Base-by-base conservation (phyloP, 177 flowering plant species). In the Vitis hybrid region DNA sequence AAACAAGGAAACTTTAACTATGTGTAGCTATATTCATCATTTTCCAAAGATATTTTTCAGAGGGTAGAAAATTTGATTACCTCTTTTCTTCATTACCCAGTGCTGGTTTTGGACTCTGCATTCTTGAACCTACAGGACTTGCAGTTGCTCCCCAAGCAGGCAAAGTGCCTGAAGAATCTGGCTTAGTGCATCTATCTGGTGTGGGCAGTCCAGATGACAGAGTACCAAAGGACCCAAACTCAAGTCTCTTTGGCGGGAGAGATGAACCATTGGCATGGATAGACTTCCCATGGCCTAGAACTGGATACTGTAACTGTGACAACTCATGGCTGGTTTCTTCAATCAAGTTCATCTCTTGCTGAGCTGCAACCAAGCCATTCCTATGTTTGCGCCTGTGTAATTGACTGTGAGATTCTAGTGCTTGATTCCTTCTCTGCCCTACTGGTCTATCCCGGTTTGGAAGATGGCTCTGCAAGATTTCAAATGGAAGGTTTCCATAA, bases 391-490 rank as follows among this genome's bases (percentile, higher is more conserved):
- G 64, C 58, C 51, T 76, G 49, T 57, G 75, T 31, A 60, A 12
- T 13, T 70, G 69, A 58, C 64, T 11, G 7, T 62, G 14, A 64
- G 10, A 62, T 10, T 64, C 76, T n/a, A 19, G 49, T 5, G n/a
- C 61, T 22, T 49, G 65, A 62, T 48, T 70, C 75, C 71, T 78
- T 55, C 52, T 63, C 64, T 63, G 61, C 48, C 71, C 57, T 3
- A 65, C 55, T 31, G 66, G 19, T 48, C 61, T 68, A 18, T 75
- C 70, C 70, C 60, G 58, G 63, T 5, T 14, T 20, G 63, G 52
- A 45, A 2, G 67, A 70, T 57, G 45, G 5, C 12, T 66, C 83
- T 80, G 76, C 66, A 79, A 62, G 64, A 19, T 67, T 61, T 10
- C 16, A 26, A 60, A 19, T 19, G 16, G 10, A 55, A 66, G 61